Base-by-base conservation (phyloP, 305 asterid species). In the Solanum hybrid region DNA sequence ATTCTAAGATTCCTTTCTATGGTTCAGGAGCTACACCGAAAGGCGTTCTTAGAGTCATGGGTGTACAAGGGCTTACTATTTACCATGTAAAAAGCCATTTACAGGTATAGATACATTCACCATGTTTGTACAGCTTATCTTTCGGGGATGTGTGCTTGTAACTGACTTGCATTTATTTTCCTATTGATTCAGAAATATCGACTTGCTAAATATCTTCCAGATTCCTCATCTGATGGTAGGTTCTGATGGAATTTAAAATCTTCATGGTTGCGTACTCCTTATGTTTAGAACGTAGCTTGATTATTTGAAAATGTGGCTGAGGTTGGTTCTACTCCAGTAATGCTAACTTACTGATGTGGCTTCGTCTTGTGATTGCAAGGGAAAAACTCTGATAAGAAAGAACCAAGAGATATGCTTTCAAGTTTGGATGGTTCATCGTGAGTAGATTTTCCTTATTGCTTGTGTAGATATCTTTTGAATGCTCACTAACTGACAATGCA, bases 41-140 rank as follows among this genome's bases (percentile, higher is more conserved):
- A 93, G 99, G 99, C 89, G 99, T 97, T 87, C 99, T 97, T 35
- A 91, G 99, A 93, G 98, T 97, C 85, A 97, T 97, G 99, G 99
- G 99, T 82, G 98, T 97, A 91, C 99, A 96, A 94, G 98, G 98
- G 88, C 94, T 96, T 86, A 97, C 99, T 19, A 97, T 97, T 88
- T 97, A 97, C 93, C 99, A 97, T 91, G 99, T 97, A 78, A 97
- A 97, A 91, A 97, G 99, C 94, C 99, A 97, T 93, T 95, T 97
- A 89, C 99, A 97, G 99, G 99, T 97, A 93, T 60, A 60, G 26
- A 19, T 51, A 42, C 78, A 85, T 86, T 45, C 34, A 82, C 42
- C 85, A 75, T 8, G 80, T 60, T n/a, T 86, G 64, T 85, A 34
- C 87, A 89, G 8, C 81, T 76, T 31, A 8, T 84, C 15, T 0